phyloP scores from a whole-genome alignment of 2,329 filamentous ascomycete genomes.

The Epichloe amarillans region DNA sequence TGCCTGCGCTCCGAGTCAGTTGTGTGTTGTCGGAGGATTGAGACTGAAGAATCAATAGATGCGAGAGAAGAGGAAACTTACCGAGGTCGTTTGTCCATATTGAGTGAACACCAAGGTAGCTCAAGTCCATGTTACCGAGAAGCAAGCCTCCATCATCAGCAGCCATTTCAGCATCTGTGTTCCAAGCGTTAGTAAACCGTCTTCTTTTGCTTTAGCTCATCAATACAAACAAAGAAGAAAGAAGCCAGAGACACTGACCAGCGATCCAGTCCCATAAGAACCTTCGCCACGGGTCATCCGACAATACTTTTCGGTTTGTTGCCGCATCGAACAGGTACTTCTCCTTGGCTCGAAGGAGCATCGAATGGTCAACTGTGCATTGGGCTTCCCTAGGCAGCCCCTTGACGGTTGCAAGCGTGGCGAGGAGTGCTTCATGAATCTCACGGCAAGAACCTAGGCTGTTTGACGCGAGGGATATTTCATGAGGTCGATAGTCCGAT shows the following conservation, averaged over 20 bases:
- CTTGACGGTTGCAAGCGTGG: slow-evolving; percentile 28
- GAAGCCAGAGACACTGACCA: slow-evolving; percentile 30
- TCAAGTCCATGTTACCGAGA: slow-evolving; percentile 53
- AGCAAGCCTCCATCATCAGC: slow-evolving; percentile 59
- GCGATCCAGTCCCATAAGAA: slow-evolving; percentile 68
- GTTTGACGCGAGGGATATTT: slow-evolving; percentile 25
- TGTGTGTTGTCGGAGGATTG: not conserved
- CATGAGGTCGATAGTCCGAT: slow-evolving; percentile 19
- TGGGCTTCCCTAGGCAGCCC: slow-evolving; percentile 39
- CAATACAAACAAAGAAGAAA: not conserved
- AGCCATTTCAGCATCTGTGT: slow-evolving; percentile 46
- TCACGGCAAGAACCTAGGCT: slow-evolving; percentile 37
- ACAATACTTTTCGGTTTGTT: slow-evolving; percentile 52
- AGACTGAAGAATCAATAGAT: not conserved
- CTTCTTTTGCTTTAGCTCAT: not conserved
- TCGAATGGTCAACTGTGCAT: slow-evolving; percentile 39
- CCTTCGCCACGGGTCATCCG: slow-evolving; percentile 61
- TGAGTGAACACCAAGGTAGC: slow-evolving; percentile 59
- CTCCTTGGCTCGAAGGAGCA: slow-evolving; percentile 47
- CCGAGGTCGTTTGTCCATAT: slow-evolving; percentile 62
- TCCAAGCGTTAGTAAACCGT: not conserved
- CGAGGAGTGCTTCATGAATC: slow-evolving; percentile 42
- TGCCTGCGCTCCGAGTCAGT: slow-evolving; percentile 24
- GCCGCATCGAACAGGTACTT: slow-evolving; percentile 51
- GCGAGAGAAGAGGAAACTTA: slow-evolving; percentile 16